These are phyloP conservation scores for Microsporum canis DNA, from an alignment of 2,329 filamentous ascomycete species.

Conservation along the genomic window DNA sequence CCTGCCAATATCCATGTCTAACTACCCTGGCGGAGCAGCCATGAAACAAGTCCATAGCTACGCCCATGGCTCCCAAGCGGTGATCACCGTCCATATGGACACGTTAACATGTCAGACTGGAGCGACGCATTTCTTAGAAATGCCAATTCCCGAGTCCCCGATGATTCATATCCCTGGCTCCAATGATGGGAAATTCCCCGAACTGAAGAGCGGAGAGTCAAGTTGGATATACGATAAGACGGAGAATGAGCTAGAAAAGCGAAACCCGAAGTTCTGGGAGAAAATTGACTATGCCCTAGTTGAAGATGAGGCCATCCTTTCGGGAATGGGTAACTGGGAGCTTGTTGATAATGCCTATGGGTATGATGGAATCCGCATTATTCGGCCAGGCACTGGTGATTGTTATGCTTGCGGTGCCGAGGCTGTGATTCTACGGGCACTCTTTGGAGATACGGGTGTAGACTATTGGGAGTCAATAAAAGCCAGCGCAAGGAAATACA, in stretches of 20 bases:
- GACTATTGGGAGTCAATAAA: slow-evolving; percentile 21
- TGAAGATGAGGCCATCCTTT: slow-evolving; percentile 30
- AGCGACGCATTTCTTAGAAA: slow-evolving; percentile 48
- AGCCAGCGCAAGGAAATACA: slow-evolving; percentile 18
- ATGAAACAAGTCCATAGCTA: slow-evolving; percentile 39
- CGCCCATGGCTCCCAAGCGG: slow-evolving; percentile 19
- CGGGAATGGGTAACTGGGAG: slow-evolving; percentile 39
- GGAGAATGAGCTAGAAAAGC: slow-evolving; percentile 38
- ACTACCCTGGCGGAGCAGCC: slow-evolving; percentile 86
- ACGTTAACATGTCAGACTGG: slow-evolving; percentile 54
- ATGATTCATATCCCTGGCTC: slow-evolving; percentile 17
- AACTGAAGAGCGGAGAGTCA: slow-evolving; percentile 14
- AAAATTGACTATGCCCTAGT: slow-evolving; percentile 48
- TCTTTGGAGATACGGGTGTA: slow-evolving; percentile 25
- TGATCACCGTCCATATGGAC: slow-evolving; percentile 42
- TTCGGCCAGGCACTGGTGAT: slow-evolving; percentile 33
- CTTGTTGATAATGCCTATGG: slow-evolving; percentile 40
- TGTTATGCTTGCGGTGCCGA: slow-evolving; percentile 20
- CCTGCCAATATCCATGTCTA: slow-evolving; percentile 70
- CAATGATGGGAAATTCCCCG: slow-evolving; percentile 14
- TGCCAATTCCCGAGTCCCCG: slow-evolving; percentile 17
- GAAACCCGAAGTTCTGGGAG: slow-evolving; percentile 45
- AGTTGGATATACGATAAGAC: slow-evolving; percentile 52
- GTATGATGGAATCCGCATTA: slow-evolving; percentile 40
- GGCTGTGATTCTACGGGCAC: slow-evolving; percentile 24